Evolutionary conservation across 371 early-diverging fungal genomes (phyloP).

Genomic region (Apophysomyces variabilis): DNA sequence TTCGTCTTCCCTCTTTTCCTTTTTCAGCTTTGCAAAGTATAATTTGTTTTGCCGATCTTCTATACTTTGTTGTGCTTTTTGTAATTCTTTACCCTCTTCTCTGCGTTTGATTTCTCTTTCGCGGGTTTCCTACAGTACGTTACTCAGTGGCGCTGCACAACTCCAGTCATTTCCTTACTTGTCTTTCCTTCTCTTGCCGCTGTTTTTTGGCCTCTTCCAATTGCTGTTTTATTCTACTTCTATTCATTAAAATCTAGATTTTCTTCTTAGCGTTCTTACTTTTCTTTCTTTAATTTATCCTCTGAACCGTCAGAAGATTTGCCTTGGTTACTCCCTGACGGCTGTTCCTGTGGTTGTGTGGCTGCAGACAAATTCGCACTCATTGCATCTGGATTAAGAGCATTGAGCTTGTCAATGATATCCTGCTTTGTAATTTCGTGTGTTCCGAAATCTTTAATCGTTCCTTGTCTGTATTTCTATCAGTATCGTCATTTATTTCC

Average conservation of each 20-base stretch:
- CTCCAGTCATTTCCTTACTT: conserved; percentile 16
- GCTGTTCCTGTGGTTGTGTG: background rate
- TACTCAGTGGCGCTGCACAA: background rate
- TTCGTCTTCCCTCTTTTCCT: conserved; percentile 47
- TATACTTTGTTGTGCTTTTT: conserved; percentile 30
- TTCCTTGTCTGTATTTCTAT: conserved; percentile 16
- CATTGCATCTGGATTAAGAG: background rate
- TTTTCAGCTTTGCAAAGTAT: conserved; percentile 44
- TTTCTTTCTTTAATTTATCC: conserved; percentile 25
- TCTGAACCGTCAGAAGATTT: background rate
- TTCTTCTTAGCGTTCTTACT: background rate
- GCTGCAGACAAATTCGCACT: conserved; percentile 7
- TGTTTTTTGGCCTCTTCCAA: conserved; percentile 43
- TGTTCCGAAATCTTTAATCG: conserved; percentile 25
- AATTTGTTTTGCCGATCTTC: conserved; percentile 37
- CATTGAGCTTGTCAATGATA: conserved; percentile 22
- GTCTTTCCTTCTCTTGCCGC: conserved; percentile 38
- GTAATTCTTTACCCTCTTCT: conserved; percentile 39
- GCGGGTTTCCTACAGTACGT: conserved; percentile 25
- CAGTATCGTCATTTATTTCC: background rate
- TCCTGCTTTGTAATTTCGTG: conserved; percentile 18
- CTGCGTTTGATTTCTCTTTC: conserved; percentile 47
- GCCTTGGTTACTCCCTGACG: background rate
- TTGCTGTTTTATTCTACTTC: conserved; percentile 35
- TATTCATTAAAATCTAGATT: background rate